Evolutionary conservation across 2,329 filamentous ascomycete genomes (phyloP), one percentile per base, ranked within the genome.

Genomic region (Calonectria naviculata): DNA sequence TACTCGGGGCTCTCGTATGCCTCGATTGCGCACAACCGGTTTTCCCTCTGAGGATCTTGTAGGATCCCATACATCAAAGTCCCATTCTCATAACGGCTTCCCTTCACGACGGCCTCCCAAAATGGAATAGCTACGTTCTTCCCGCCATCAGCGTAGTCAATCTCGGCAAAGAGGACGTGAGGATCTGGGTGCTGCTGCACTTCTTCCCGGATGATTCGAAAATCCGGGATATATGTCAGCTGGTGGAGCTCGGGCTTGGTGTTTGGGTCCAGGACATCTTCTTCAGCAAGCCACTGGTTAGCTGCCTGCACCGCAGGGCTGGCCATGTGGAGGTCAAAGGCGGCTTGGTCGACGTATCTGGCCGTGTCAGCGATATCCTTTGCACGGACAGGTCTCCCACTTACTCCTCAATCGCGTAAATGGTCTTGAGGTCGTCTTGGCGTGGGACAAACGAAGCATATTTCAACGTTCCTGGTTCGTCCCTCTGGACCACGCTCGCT

Each of bases 391-490:
- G 24, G n/a, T n/a, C n/a, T 13, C 13, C 2, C 19, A 71, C 75
- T 61, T 71, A 79, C 78, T 78, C 75, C 62, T 80, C 78, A 13
- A 80, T 31, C 10, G 75, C 73, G 62, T 76, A 81, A 15, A 80
- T 69, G 0, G 77, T 76, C 41, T 72, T 79, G 28, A 56, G 67
- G 29, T 78, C 76, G 28, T 78, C 73, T 26, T 80, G 77, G 19
- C 78, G 76, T 5, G 79, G 78, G 5, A 79, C 24, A n/a, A 74
- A 70, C 24, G 75, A 68, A 28, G 75, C 74, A 61, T 81, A 81
- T 28, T 78, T 78, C 41, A 71, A 26, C 12, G 58, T 66, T 15
- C 71, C 71, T 0, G 71, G 56, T 19, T 73, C 71, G 24, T 36
- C 26, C n/a, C 60, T 7, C 26, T 38, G 34, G 2, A 49, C 68